Evolutionary conservation across 2,329 filamentous ascomycete species (phyloP), one percentile per base, ranked within the genome.

Genomic region (Apiospora kogelbergensis): DNA sequence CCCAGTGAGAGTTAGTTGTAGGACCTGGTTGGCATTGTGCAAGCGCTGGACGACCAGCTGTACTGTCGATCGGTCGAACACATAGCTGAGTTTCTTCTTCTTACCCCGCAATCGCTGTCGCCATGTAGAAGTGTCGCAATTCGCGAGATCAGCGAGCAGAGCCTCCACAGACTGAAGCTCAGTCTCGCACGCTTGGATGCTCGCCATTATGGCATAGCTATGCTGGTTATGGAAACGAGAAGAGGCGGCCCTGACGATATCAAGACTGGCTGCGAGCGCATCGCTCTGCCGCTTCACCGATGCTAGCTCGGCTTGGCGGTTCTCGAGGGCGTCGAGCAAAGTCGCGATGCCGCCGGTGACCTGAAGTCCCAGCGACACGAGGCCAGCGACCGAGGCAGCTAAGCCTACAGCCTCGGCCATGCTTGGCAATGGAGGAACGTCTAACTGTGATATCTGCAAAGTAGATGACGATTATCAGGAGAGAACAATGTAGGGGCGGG

Each of bases 321-420:
- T 30, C 20, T 68, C 57, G 0, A 68, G 17, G 9, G 67, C 67
- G 10, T 68, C 67, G n/a, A 64, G 20, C 7, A 64, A 64, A 4
- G 15, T 64, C 5, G 67, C 13, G 40, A 68, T 26, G 10, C 53
- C 67, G 3, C 41, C 13, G 26, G 44, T 45, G 11, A 68, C 24
- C 26, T 68, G 67, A 1, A 68, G 57, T 26, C 67, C 67, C 10
- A 68, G 26, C 11, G 67, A 68, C 11, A 68, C 26, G 13, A 68
- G 22, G 41, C 67, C 67, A n/a, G 67, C 40, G 3, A 42, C 68
- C 11, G 72, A 67, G 30, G 69, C 71, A 11, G 70, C 70, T 7
- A 72, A n/a, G 7, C 68, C 71, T 2, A 73, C 30, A 7, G 71
- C 67, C 13, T 73, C 72, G 15, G 68, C 71, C 71, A 72, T 72